Evolutionary conservation across 441 rosid genomes (phyloP).

Genomic region (Raphanus hybrid): DNA sequence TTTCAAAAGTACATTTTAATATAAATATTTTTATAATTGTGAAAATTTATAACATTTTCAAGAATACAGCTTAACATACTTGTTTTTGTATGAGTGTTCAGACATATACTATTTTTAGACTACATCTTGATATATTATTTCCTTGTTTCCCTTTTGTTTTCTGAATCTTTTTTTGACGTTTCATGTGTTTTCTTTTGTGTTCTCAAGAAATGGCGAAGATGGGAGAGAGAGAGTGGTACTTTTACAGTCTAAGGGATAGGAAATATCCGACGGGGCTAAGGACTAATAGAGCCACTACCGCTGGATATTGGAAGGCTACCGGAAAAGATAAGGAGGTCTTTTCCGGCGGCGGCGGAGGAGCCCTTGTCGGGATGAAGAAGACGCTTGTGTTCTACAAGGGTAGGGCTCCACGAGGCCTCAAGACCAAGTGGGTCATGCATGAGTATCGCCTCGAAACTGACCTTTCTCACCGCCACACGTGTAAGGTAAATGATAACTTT

Average conservation of each 20-base stretch:
- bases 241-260: constrained; percentile 93
- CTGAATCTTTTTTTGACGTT: not conserved
- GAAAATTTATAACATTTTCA: not conserved
- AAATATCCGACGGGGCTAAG: constrained; percentile 96
- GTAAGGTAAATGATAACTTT: constrained; percentile 55
- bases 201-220: constrained; percentile 77
- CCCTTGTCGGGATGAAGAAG: constrained; percentile 89
- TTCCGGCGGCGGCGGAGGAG: constrained; percentile 36
- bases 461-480: constrained; percentile 79
- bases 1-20: not conserved
- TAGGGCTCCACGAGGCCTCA: constrained; percentile 94
- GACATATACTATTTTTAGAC: no score
- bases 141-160: not conserved
- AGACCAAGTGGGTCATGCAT: constrained; percentile 99
- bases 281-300: constrained; percentile 92
- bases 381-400: constrained; percentile 95
- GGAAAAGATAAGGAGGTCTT: constrained; percentile 91
- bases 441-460: constrained; percentile 95
- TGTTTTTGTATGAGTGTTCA: constrained; percentile 54
- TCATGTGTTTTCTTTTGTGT: not conserved
- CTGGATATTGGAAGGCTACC: constrained; percentile 99
- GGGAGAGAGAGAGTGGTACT: constrained; percentile 98
- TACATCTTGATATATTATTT: not conserved
- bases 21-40: not conserved
- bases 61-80: constrained; percentile 21